phyloP scores from a whole-genome alignment of 176 grass and related monocot species.

The Avena insularis region DNA sequence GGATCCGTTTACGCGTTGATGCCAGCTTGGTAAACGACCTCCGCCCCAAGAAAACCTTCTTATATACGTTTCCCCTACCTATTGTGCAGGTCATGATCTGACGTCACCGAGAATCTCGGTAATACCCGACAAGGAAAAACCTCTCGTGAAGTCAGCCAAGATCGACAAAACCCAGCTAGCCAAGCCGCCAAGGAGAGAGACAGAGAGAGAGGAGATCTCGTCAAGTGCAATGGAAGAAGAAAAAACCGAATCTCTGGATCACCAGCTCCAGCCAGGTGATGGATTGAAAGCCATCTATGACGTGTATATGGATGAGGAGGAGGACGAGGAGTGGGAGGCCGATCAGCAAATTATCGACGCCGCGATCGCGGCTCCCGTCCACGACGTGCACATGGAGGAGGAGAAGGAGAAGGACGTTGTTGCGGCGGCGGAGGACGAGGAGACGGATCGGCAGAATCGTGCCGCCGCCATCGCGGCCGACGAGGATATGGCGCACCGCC shows the following conservation, averaged over 20 bases:
- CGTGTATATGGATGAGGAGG: background rate
- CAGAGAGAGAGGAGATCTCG: background rate
- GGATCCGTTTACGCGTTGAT: background rate
- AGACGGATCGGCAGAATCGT: background rate
- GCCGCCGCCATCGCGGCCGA: background rate
- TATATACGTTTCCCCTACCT: background rate
- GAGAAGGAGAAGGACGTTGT: background rate
- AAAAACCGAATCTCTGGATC: background rate
- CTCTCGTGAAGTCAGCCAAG: background rate
- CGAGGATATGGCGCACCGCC: background rate
- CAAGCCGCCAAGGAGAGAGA: background rate
- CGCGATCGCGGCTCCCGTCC: background rate
- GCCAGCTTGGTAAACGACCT: background rate
- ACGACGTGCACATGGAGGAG: background rate
- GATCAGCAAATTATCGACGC: background rate
- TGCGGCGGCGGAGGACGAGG: background rate
- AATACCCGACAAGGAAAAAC: background rate
- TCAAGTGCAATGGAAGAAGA: slow-evolving; percentile 2
- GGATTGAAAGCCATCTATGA: background rate
- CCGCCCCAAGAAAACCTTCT: slow-evolving; percentile 19
- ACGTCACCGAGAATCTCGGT: background rate
- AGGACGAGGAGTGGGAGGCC: background rate
- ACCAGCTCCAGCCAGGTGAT: background rate
- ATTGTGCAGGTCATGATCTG: background rate
- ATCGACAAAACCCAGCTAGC: background rate